These are phyloP conservation scores for Fomitopsis palustris DNA, from an alignment of 1,284 basidiomycete species.

Conservation along the genomic window DNA sequence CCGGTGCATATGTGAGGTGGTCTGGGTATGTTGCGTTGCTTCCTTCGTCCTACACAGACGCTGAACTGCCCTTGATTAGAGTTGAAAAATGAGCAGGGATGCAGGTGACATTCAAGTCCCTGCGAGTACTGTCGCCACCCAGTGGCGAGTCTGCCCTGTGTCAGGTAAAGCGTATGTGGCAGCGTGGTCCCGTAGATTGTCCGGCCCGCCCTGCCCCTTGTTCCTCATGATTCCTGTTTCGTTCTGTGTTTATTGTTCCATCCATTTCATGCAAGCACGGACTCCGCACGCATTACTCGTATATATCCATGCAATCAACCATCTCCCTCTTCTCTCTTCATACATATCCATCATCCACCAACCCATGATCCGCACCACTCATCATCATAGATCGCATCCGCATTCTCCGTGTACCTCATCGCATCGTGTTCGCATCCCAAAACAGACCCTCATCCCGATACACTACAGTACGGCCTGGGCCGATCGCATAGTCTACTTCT, in stretches of 20 bases:
- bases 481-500: neutral
- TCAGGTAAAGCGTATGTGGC: neutral
- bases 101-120: neutral
- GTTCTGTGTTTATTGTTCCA: slow-evolving; percentile 1
- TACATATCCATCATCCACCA: neutral
- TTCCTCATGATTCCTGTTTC: neutral
- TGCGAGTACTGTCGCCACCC: neutral
- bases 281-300: slow-evolving; percentile 2
- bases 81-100: neutral
- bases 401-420: neutral
- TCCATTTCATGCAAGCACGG: slow-evolving; percentile 4
- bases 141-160: neutral
- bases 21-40: neutral
- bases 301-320: neutral
- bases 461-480: neutral
- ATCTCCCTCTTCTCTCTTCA: neutral
- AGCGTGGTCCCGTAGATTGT: neutral
- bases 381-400: slow-evolving; percentile 3
- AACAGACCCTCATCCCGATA: neutral
- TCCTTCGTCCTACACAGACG: neutral
- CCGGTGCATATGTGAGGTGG: slow-evolving; percentile 1
- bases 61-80: neutral
- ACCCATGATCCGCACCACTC: neutral
- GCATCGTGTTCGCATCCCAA: neutral
- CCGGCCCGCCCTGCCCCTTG: neutral